Evolutionary conservation across 768 basidiomycete genomes (phyloP).

Genomic region (Jaapia argillacea): DNA sequence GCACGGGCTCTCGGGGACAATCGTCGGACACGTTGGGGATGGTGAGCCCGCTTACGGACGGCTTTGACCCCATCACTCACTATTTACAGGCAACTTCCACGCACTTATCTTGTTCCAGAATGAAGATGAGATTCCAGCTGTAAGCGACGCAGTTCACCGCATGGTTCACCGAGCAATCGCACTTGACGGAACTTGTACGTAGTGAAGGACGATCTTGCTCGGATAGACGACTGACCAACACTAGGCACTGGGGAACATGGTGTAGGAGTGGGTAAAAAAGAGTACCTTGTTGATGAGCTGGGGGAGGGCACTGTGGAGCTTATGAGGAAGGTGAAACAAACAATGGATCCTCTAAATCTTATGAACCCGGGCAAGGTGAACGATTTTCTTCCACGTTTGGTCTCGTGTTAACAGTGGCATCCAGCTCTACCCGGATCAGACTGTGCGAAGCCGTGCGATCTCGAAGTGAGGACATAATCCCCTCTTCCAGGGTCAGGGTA

Average conservation of each 20-base stretch:
- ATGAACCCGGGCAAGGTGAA: constrained; percentile 77
- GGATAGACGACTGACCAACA: not conserved
- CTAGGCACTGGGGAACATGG: constrained; percentile 82
- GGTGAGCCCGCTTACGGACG: constrained; percentile 25
- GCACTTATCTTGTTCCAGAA: constrained; percentile 45
- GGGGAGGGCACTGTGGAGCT: constrained; percentile 74
- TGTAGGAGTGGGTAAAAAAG: constrained; percentile 78
- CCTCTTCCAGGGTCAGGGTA: no score
- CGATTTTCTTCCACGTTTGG: not conserved
- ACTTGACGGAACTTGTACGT: constrained; percentile 69
- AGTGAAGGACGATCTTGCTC: not conserved
- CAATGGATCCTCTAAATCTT: constrained; percentile 71
- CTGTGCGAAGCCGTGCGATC: no score
- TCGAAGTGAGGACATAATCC: no score
- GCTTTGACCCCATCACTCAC: not conserved
- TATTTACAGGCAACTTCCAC: constrained; percentile 34
- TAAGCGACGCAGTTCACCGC: constrained; percentile 54
- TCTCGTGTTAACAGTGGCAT: not conserved
- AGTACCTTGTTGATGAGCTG: constrained; percentile 76
- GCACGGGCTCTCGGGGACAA: constrained; percentile 51
- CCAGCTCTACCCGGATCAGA: not conserved
- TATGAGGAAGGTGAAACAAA: constrained; percentile 77
- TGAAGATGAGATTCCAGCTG: constrained; percentile 46
- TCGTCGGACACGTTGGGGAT: constrained; percentile 77
- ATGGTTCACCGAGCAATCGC: constrained; percentile 62